Evolutionary conservation across 164 flowering plant genomes (phyloP).

Genomic region (Malania oleifera): DNA sequence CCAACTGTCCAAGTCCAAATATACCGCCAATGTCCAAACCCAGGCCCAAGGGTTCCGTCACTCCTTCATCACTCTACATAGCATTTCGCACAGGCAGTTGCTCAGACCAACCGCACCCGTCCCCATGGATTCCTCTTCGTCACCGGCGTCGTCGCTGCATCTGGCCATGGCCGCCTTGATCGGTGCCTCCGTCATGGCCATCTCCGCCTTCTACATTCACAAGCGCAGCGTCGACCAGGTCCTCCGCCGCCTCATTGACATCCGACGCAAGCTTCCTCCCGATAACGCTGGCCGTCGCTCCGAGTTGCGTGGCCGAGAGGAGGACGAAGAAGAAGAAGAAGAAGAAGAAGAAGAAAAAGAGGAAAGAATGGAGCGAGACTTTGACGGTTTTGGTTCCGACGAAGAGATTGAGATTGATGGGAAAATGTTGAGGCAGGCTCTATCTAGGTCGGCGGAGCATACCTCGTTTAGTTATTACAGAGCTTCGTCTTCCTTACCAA

Average conservation of each 20-base stretch:
- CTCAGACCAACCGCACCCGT: not conserved
- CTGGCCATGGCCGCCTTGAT: slow-evolving; percentile 64
- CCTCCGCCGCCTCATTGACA: slow-evolving; percentile 39
- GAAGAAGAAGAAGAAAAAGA: slow-evolving; percentile 3
- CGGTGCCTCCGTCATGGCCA: slow-evolving; percentile 69
- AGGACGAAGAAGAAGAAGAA: slow-evolving; percentile 2
- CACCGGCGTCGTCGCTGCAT: slow-evolving; percentile 33
- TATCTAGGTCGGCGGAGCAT: slow-evolving; percentile 25
- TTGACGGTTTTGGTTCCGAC: slow-evolving; percentile 15
- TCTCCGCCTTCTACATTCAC: slow-evolving; percentile 68
- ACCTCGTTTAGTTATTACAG: slow-evolving; percentile 3
- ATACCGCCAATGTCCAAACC: not conserved
- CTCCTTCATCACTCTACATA: not conserved
- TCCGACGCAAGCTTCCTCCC: slow-evolving; percentile 24
- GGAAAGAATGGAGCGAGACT: no score
- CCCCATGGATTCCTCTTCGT: not conserved
- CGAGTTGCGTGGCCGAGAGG: not conserved
- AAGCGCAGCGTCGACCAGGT: slow-evolving; percentile 50
- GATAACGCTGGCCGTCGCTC: not conserved
- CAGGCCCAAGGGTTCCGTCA: no score
- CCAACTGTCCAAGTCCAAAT: no score
- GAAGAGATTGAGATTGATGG: slow-evolving; percentile 12
- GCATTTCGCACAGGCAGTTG: not conserved
- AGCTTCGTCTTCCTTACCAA: slow-evolving; percentile 50
- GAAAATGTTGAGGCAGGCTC: slow-evolving; percentile 1